A percentile compares a stretch with the other conserved stretches of the same genome.
Evolutionary conservation across 768 basidiomycete genomes (phyloP).

Genomic region (Gloeostereum incarnatum): DNA sequence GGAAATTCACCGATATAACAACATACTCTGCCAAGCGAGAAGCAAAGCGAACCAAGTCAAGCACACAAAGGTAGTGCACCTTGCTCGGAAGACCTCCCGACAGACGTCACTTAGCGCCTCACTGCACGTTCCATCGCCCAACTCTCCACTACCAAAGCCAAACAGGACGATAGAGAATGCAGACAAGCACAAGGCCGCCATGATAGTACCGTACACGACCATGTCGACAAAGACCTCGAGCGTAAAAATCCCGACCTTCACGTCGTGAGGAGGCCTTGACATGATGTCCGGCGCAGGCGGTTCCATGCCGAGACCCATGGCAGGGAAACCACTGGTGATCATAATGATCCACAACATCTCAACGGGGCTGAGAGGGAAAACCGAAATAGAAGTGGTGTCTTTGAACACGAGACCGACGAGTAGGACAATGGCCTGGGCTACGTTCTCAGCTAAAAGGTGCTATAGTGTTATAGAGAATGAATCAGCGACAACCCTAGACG

Average conservation of each 20-base stretch:
- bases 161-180: conserved; percentile 28
- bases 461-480: no score
- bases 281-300: conserved; percentile 41
- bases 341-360: conserved; percentile 46
- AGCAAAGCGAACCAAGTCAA: conserved; percentile 26
- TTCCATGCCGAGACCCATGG: conserved; percentile 45
- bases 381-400: conserved; percentile 32
- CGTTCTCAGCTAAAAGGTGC: conserved; percentile 42
- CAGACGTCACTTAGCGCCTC: conserved; percentile 13
- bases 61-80: conserved; percentile 27
- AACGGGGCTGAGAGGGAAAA: conserved; percentile 49
- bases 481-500: no score
- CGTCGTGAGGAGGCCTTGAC: conserved; percentile 30
- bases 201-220: conserved; percentile 24
- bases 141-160: conserved; percentile 20
- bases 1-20: conserved; percentile 25
- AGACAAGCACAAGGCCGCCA: conserved; percentile 21
- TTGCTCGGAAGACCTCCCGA: conserved; percentile 21
- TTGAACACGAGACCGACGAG: conserved; percentile 50
- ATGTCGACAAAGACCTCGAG: conserved; percentile 27
- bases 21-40: conserved; percentile 28
- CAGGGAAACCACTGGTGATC: conserved; percentile 34
- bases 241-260: conserved; percentile 26
- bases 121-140: conserved; percentile 24
- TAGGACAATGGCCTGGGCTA: conserved; percentile 45